phyloP scores from a whole-genome alignment of 345 rosid species.

The Mangifera indica region DNA sequence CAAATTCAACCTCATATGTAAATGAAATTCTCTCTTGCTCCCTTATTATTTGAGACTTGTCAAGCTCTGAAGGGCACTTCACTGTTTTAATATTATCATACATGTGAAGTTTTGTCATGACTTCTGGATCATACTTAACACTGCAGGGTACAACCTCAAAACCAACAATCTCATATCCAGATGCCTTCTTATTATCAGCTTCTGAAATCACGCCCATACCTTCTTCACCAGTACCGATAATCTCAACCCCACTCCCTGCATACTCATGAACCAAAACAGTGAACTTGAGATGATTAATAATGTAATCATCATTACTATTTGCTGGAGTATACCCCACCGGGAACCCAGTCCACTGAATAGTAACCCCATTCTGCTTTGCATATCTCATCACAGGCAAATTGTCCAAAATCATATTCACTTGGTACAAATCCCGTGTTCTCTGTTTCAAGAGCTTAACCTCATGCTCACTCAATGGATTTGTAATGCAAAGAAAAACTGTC shows the following conservation, averaged over 20 bases:
- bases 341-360: conserved; percentile 84
- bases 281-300: conserved; percentile 78
- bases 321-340: conserved; percentile 73
- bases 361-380: conserved; percentile 63
- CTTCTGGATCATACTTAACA: conserved; percentile 55
- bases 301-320: conserved; percentile 69
- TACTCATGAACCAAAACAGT: conserved; percentile 73
- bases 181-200: conserved; percentile 62
- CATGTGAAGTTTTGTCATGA: conserved; percentile 58
- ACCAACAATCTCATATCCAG: conserved; percentile 79
- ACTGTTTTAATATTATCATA: conserved; percentile 58
- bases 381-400: conserved; percentile 82
- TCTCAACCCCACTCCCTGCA: conserved; percentile 68
- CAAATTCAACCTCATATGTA: conserved; percentile 81
- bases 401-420: conserved; percentile 84
- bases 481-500: conserved; percentile 69
- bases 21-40: conserved; percentile 68
- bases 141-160: conserved; percentile 85
- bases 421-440: conserved; percentile 77
- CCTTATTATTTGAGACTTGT: conserved; percentile 76
- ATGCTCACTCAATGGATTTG: conserved; percentile 51
- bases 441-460: conserved; percentile 86
- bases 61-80: conserved; percentile 68
- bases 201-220: conserved; percentile 78
- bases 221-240: conserved; percentile 84